phyloP scores from a whole-genome alignment of 495 filamentous ascomycete genomes.

The Aspergillus taichungensis region DNA sequence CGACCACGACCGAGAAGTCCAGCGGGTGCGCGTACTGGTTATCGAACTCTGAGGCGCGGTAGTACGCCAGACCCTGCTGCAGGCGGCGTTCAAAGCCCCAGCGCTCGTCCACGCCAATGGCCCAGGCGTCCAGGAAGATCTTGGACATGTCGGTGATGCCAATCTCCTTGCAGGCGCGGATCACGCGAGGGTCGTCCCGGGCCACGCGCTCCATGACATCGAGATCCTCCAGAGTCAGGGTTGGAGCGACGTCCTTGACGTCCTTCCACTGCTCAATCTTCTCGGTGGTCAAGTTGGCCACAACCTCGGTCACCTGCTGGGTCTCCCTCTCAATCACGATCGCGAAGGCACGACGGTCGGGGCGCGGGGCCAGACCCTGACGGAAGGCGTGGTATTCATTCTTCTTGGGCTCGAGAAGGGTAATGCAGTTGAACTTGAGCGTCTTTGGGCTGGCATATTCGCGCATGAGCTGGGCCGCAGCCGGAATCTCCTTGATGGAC shows the following conservation, averaged over 20 bases:
- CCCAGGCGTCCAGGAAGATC: slow-evolving; percentile 63
- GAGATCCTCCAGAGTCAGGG: slow-evolving; percentile 84
- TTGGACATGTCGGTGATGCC: slow-evolving; percentile 83
- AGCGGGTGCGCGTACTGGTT: slow-evolving; percentile 35
- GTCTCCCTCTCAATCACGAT: slow-evolving; percentile 26
- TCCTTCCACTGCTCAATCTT: slow-evolving; percentile 65
- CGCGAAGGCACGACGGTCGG: slow-evolving; percentile 23
- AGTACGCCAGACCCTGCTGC: slow-evolving; percentile 33
- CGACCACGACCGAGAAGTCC: slow-evolving; percentile 27
- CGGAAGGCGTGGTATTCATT: slow-evolving; percentile 69
- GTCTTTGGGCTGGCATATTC: slow-evolving; percentile 22
- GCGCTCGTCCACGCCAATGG: slow-evolving; percentile 31
- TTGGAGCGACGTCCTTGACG: slow-evolving; percentile 64
- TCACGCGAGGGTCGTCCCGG: slow-evolving; percentile 69
- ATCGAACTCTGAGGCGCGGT: slow-evolving; percentile 39
- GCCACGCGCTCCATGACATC: slow-evolving; percentile 68
- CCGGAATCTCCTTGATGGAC: slow-evolving; percentile 25
- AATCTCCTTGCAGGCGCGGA: slow-evolving; percentile 74
- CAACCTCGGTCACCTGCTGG: slow-evolving; percentile 56
- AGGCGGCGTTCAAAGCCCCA: slow-evolving; percentile 32
- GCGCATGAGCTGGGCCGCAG: slow-evolving; percentile 22
- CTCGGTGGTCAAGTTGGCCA: slow-evolving; percentile 61
- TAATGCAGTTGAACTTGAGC: slow-evolving; percentile 76
- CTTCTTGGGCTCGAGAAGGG: slow-evolving; percentile 72
- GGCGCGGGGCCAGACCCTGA: slow-evolving; percentile 38